These are phyloP conservation scores for Amanita muscaria DNA, from an alignment of 768 basidiomycete genomes.

Conservation along the genomic window DNA sequence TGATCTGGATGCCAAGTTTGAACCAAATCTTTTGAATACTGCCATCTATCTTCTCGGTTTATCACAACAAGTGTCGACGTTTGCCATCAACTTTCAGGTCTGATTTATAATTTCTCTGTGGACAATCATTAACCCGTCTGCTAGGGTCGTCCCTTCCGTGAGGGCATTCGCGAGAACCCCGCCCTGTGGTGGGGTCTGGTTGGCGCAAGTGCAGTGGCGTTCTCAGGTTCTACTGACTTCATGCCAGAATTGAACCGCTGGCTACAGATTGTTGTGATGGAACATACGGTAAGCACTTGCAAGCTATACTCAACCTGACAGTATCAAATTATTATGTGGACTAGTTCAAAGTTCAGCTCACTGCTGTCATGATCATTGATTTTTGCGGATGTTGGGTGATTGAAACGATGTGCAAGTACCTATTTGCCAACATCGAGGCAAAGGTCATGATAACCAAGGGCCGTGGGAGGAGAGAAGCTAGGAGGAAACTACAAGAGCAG, in stretches of 20 bases:
- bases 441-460: slow-evolving; percentile 79
- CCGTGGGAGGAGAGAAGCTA: slow-evolving; percentile 59
- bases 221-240: slow-evolving; percentile 90
- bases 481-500: slow-evolving; percentile 7
- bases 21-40: slow-evolving; percentile 90
- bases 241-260: slow-evolving; percentile 93
- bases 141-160: slow-evolving; percentile 93
- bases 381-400: slow-evolving; percentile 83
- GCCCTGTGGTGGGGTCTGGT: slow-evolving; percentile 91
- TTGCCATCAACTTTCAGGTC: slow-evolving; percentile 96
- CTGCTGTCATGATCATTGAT: slow-evolving; percentile 76
- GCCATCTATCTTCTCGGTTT: slow-evolving; percentile 93
- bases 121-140: slow-evolving; percentile 1
- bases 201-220: slow-evolving; percentile 83
- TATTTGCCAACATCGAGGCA: slow-evolving; percentile 86
- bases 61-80: slow-evolving; percentile 97
- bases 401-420: slow-evolving; percentile 71
- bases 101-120: slow-evolving; percentile 4
- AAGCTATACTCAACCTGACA: not conserved
- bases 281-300: slow-evolving; percentile 41
- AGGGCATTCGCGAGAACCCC: slow-evolving; percentile 92
- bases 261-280: slow-evolving; percentile 96
- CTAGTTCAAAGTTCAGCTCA: slow-evolving; percentile 81
- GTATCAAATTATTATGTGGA: not conserved
- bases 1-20: slow-evolving; percentile 94